Base-by-base conservation (phyloP, 2,329 filamentous ascomycete genomes). In the Aspergillus nomiae region DNA sequence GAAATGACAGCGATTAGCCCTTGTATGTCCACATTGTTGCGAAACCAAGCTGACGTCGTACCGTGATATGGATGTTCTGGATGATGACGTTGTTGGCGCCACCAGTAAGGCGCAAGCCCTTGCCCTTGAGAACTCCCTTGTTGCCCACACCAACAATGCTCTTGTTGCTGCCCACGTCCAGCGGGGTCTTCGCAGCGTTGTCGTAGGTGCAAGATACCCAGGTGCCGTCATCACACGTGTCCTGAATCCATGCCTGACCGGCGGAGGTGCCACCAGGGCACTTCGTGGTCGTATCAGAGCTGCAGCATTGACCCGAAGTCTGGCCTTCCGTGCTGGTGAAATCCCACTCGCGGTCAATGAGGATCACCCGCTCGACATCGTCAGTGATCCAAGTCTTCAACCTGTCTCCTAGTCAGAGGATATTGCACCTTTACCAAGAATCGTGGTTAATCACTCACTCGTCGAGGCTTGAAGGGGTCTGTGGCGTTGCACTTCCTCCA, bases 141-240 rank as follows among this genome's bases (percentile, higher is more conserved):
- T 70, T 75, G 59, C 85, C 85, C 62, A 80, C 74, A 19, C 86
- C 85, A 53, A 88, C 68, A 63, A 88, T 69, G 21, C 81, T 83
- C 80, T 88, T 88, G 81, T 88, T 84, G 64, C 82, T 85, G 34
- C 75, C 76, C 67, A 88, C 82, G 16, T 74, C 80, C 71, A 87
- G 84, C 36, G 81, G 81, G 26, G 77, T 69, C 2, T 78, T 65
- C 62, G 79, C 84, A 41, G 85, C 85, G 60, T 83, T 86, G 76
- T 87, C 83, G 61, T 79, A 80, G 32, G 54, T 65, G 8, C 71
- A 82, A 6, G 77, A 77, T 38, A 79, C 78, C 61, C 78, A 81
- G 43, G 60, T 61, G 5, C 63, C 60, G 9, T 56, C 60, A 14
- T 59, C 55, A 8, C 63, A 65, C 6, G n/a, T 53, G 2, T 55